Base-by-base conservation (phyloP, 768 basidiomycete species). In the Serendipita sp. region DNA sequence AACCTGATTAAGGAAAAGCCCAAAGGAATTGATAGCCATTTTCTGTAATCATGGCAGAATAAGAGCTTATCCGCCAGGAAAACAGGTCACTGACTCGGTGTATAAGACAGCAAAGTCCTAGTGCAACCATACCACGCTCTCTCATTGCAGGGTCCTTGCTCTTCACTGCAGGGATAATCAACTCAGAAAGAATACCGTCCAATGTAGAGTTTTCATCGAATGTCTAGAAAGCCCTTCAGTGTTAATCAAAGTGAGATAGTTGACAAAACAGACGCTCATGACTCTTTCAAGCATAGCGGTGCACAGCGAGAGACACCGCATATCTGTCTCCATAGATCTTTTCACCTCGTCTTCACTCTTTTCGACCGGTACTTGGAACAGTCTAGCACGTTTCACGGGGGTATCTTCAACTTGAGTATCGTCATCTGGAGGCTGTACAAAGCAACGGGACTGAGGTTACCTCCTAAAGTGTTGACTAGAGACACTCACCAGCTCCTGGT, bases 161-260 rank as follows among this genome's bases (percentile, higher is more conserved):
- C 70, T 86, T 85, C 48, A 97, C 89, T 3, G 90, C 83, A 2
- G 95, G 95, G 36, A 96, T 82, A 69, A 97, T 91, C 16, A 99
- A 76, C 68, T 97, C 91, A 8, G 88, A 77, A 72, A 83, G 71
- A 23, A 79, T 73, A 31, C 88, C 87, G 65, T 84, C 82, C 65
- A 88, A 73, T 3, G 82, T 84, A 4, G 85, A 83, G 70, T 87
- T 86, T 65, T 87, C 85, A 67, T 84, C 80, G 62, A 81, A 81
- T 1, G 78, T 80, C 80, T 81, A 63, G 29, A 18, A 13, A 18
- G 18, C 18, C 44, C 18, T 13, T 13, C 13, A 13, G 18, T 13
- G 44, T 18, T 50, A 31, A 50, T 50, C 29, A 31, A 8, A 50
- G 18, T 45, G 13, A 11, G 48, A 11, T 13, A 6, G 31, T 16